Percentiles rank a stretch among this genome's conserved stretches.
Evolutionary conservation across 331 rosid species (phyloP).

Genomic region (Quercus tomentella): DNA sequence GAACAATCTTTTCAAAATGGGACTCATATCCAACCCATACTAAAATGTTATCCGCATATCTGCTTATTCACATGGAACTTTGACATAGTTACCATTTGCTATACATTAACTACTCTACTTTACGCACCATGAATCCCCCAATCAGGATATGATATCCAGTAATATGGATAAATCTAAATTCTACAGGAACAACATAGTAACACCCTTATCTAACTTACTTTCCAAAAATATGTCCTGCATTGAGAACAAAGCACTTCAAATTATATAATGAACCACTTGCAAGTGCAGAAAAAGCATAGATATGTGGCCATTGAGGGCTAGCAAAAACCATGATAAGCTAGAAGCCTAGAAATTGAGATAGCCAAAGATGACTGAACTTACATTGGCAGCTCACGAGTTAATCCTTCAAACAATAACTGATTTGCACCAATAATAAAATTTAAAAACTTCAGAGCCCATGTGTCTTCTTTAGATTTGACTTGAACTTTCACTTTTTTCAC

Average conservation of each 20-base stretch:
- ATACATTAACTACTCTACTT: not conserved
- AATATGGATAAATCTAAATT: not conserved
- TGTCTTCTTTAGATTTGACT: slow-evolving; percentile 52
- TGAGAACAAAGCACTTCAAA: not conserved
- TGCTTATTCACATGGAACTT: not conserved
- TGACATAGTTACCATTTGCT: not conserved
- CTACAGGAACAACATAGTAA: not conserved
- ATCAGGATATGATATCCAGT: not conserved
- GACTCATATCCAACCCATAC: not conserved
- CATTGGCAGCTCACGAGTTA: slow-evolving; percentile 91
- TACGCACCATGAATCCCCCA: not conserved
- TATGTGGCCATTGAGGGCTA: not conserved
- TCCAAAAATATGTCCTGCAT: not conserved
- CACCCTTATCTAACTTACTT: not conserved
- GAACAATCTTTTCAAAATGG: not conserved
- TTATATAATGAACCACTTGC: not conserved
- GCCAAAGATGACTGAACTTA: slow-evolving; percentile 29
- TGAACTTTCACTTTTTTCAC: slow-evolving; percentile 48
- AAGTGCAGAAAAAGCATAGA: not conserved
- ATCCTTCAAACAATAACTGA: slow-evolving; percentile 66
- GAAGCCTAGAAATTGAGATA: not conserved
- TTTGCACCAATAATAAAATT: slow-evolving; percentile 61
- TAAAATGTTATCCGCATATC: not conserved
- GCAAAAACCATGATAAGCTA: not conserved
- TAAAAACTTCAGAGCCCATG: slow-evolving; percentile 69